These are phyloP conservation scores for Fonsecaea monophora DNA, from an alignment of 2,329 filamentous ascomycete genomes.

Conservation along the genomic window DNA sequence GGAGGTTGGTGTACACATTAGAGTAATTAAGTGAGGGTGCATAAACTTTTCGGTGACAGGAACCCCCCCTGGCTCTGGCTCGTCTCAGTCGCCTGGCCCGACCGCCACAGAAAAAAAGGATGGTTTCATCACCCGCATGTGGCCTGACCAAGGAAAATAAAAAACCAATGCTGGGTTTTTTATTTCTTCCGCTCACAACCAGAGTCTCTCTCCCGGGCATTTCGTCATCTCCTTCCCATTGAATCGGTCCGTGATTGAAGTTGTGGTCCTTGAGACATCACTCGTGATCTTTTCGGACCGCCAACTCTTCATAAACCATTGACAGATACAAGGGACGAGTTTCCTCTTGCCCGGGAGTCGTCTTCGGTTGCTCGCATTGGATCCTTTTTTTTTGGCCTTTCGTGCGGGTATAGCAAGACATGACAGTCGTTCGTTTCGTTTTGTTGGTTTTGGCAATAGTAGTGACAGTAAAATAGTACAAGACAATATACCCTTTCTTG, in stretches of 20 bases:
- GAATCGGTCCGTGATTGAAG: slow-evolving; percentile 19
- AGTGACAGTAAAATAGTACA: slow-evolving; percentile 39
- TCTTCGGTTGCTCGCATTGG: slow-evolving; percentile 16
- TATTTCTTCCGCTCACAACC: slow-evolving; percentile 20
- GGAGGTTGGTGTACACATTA: slow-evolving; percentile 43
- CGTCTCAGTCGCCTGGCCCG: slow-evolving; percentile 27
- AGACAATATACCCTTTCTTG: slow-evolving; percentile 31
- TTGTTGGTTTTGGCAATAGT: slow-evolving; percentile 37
- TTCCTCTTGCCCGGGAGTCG: slow-evolving; percentile 33
- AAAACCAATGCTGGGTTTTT: slow-evolving; percentile 23
- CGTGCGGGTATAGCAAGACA: slow-evolving; percentile 32
- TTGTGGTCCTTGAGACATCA: slow-evolving; percentile 29
- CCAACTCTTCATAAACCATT: slow-evolving; percentile 17
- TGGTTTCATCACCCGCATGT: slow-evolving; percentile 31
- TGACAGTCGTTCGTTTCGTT: slow-evolving; percentile 30
- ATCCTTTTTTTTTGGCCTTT: slow-evolving; percentile 25
- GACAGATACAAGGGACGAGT: slow-evolving; percentile 23
- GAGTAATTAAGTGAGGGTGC: slow-evolving; percentile 40
- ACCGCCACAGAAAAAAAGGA: slow-evolving; percentile 31
- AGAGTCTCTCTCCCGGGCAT: slow-evolving; percentile 24
- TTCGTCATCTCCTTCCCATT: slow-evolving; percentile 24
- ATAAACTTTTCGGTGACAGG: slow-evolving; percentile 41
- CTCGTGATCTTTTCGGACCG: slow-evolving; percentile 23
- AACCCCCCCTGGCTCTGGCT: slow-evolving; percentile 30
- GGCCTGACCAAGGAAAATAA: slow-evolving; percentile 33